These are phyloP conservation scores for Lasiosphaeria ovina DNA, from an alignment of 495 filamentous ascomycete genomes.

Conservation along the genomic window DNA sequence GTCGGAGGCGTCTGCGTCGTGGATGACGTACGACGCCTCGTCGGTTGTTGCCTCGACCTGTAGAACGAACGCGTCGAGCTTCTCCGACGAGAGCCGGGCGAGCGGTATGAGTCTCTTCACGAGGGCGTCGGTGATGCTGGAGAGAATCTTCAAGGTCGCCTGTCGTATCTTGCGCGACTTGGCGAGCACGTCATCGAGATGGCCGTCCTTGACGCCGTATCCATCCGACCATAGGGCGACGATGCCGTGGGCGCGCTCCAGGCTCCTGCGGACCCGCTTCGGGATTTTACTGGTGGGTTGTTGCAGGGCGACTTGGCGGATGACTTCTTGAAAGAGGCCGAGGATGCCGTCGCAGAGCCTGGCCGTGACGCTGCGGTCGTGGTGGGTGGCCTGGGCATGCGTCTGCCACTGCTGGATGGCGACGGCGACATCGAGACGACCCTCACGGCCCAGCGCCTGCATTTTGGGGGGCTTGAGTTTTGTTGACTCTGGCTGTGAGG, in stretches of 20 bases:
- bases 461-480: neutral
- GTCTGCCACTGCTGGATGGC: conserved; percentile 4
- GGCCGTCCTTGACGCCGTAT: conserved; percentile 9
- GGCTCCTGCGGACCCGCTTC: conserved; percentile 2
- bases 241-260: conserved; percentile 6
- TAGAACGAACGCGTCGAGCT: neutral
- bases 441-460: neutral
- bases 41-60: neutral
- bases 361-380: conserved; percentile 3
- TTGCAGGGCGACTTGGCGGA: neutral
- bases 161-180: conserved; percentile 3
- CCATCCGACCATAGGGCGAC: conserved; percentile 14
- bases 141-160: neutral
- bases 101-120: conserved; percentile 4
- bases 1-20: conserved; percentile 2
- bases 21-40: conserved; percentile 1
- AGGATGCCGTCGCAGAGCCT: conserved; percentile 7
- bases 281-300: neutral
- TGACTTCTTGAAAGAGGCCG: conserved; percentile 5
- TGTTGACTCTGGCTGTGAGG: neutral
- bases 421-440: neutral
- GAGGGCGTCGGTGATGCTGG: conserved; percentile 2
- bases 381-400: neutral
- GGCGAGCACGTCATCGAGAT: conserved; percentile 5
- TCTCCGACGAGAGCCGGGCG: neutral